These are phyloP conservation scores for Cryptosporidium xiaoi DNA, from an alignment of 169 alveolate genomes.

Conservation along the genomic window DNA sequence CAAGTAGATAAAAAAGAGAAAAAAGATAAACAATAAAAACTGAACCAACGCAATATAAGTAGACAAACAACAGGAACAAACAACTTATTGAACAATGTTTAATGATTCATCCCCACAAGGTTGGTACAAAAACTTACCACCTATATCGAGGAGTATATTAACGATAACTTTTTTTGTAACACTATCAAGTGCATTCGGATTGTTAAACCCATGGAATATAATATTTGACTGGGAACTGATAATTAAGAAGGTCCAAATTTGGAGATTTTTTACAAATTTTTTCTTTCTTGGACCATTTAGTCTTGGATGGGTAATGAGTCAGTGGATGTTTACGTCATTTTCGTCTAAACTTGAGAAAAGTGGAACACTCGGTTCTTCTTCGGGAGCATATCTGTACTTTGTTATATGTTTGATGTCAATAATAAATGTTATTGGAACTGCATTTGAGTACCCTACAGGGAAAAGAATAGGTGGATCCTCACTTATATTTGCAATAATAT, in stretches of 20 bases:
- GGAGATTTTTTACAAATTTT: slow-evolving; percentile 86
- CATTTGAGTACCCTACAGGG: slow-evolving; percentile 86
- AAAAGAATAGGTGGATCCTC: slow-evolving; percentile 78
- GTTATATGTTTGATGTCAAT: slow-evolving; percentile 80
- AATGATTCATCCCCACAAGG: slow-evolving; percentile 81
- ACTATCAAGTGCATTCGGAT: slow-evolving; percentile 80
- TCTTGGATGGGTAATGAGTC: slow-evolving; percentile 85
- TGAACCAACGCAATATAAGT: no score
- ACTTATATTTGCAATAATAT: slow-evolving; percentile 84
- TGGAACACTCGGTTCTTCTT: slow-evolving; percentile 79
- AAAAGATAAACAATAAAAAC: no score
- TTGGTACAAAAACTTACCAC: slow-evolving; percentile 86
- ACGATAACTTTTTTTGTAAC: slow-evolving; percentile 83
- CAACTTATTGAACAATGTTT: slow-evolving; percentile 10
- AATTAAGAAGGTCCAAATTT: slow-evolving; percentile 80
- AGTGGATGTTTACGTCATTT: slow-evolving; percentile 84
- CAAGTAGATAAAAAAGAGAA: no score
- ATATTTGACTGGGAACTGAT: slow-evolving; percentile 84
- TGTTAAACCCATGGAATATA: slow-evolving; percentile 81
- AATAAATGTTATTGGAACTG: slow-evolving; percentile 78
- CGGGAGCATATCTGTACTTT: slow-evolving; percentile 86
- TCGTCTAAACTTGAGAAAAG: slow-evolving; percentile 84
- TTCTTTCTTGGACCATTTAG: slow-evolving; percentile 89
- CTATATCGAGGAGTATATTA: slow-evolving; percentile 85
- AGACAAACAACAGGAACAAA: no score